Conservation (phyloP, 2,329 filamentous ascomycete species). For the Cercospora sesami region DNA sequence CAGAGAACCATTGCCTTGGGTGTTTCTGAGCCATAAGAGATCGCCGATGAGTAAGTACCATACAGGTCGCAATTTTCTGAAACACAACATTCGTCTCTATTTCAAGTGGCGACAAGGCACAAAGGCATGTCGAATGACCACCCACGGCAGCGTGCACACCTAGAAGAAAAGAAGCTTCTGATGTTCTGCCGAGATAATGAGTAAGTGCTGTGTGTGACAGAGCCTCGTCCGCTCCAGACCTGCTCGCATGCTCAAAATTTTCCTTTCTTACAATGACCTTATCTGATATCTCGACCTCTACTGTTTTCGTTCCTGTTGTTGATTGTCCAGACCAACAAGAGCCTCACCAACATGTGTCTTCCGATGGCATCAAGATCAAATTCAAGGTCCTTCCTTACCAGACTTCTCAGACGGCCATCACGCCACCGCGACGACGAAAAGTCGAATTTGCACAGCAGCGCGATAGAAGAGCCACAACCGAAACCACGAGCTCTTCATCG, state of each 20-base stretch:
- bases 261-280: not conserved
- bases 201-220: not conserved
- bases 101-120: not conserved
- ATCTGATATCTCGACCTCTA: not conserved
- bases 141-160: not conserved
- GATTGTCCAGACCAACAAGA: not conserved
- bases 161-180: not conserved
- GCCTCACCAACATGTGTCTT: conserved; percentile 5
- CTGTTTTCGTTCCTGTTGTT: not conserved
- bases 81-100: conserved; percentile 3
- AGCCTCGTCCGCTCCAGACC: not conserved
- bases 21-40: not conserved
- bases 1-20: not conserved
- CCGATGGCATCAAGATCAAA: conserved; percentile 10
- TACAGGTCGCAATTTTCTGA: conserved; percentile 1
- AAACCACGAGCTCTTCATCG: not conserved
- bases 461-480: not conserved
- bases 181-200: not conserved
- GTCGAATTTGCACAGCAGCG: not conserved
- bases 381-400: conserved; percentile 12
- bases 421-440: conserved; percentile 2
- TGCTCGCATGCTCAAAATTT: not conserved
- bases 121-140: conserved; percentile 1
- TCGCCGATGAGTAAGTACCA: conserved; percentile 2
- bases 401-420: not conserved